Evolutionary conservation across 371 early-diverging fungal species (phyloP).

Genomic region (Scutellospora calospora): DNA sequence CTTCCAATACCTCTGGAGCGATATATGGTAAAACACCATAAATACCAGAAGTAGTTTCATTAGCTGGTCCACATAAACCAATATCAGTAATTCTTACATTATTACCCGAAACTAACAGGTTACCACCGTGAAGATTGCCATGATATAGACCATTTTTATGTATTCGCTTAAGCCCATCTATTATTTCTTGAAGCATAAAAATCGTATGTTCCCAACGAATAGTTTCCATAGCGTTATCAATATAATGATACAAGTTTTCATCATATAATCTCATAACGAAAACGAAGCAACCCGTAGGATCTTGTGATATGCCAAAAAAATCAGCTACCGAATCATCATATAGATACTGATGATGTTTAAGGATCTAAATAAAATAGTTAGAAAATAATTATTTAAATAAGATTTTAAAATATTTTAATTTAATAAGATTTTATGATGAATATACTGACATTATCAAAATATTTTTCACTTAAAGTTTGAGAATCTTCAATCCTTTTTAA

Average conservation of each 20-base stretch:
- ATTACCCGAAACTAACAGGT: background rate
- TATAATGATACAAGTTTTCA: background rate
- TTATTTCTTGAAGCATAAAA: background rate
- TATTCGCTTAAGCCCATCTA: background rate
- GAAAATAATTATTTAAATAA: background rate
- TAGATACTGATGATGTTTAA: background rate
- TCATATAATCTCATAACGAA: constrained; percentile 34
- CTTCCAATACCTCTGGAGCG: constrained; percentile 24
- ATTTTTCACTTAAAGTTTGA: background rate
- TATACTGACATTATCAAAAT: background rate
- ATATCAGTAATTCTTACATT: background rate
- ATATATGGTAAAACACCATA: constrained; percentile 25
- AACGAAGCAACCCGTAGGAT: background rate
- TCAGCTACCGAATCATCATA: background rate
- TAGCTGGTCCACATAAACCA: background rate
- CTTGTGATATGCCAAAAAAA: constrained; percentile 29
- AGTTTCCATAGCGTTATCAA: background rate
- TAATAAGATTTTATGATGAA: too few species aligned
- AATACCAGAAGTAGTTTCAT: background rate
- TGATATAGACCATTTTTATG: background rate
- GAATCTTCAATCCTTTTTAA: constrained; percentile 25
- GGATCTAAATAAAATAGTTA: background rate
- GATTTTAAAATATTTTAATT: background rate
- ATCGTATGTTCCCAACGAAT: constrained; percentile 21
- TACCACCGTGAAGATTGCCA: constrained; percentile 28